Conservation (phyloP, 768 basidiomycete species). For the Boletus rubescentipes region DNA sequence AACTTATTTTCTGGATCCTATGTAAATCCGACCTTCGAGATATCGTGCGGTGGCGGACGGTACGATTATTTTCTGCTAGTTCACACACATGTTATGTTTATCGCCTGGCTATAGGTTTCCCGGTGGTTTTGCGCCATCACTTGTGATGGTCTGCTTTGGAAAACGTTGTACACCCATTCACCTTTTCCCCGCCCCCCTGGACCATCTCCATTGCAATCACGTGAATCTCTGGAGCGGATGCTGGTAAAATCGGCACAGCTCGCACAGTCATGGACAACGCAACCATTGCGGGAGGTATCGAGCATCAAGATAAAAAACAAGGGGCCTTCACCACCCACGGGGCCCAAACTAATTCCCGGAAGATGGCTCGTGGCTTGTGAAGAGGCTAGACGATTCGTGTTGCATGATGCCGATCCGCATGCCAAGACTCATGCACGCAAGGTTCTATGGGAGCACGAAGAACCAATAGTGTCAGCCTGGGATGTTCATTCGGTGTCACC, state of each 20-base stretch:
- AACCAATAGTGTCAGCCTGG: neutral
- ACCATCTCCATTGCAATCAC: neutral
- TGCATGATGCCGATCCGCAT: neutral
- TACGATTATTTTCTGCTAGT: too few species aligned
- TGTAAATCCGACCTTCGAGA: too few species aligned
- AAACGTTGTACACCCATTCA: neutral
- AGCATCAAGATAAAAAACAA: neutral
- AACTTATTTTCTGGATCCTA: too few species aligned
- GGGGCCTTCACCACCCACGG: too few species aligned
- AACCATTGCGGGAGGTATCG: neutral
- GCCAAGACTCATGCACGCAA: too few species aligned
- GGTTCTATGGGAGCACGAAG: too few species aligned
- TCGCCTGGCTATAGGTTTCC: too few species aligned
- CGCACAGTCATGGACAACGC: slow-evolving; percentile 4
- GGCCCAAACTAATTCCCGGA: too few species aligned
- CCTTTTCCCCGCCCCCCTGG: neutral
- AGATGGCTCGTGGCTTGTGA: neutral
- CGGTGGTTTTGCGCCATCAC: neutral
- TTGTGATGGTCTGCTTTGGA: neutral
- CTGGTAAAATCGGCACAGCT: neutral
- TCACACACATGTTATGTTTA: too few species aligned
- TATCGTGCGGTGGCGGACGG: too few species aligned
- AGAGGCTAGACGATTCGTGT: neutral
- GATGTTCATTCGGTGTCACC: neutral
- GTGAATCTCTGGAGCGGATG: neutral